Conservation (phyloP, 768 basidiomycete species). For the Neoboletus subvelutipes region DNA sequence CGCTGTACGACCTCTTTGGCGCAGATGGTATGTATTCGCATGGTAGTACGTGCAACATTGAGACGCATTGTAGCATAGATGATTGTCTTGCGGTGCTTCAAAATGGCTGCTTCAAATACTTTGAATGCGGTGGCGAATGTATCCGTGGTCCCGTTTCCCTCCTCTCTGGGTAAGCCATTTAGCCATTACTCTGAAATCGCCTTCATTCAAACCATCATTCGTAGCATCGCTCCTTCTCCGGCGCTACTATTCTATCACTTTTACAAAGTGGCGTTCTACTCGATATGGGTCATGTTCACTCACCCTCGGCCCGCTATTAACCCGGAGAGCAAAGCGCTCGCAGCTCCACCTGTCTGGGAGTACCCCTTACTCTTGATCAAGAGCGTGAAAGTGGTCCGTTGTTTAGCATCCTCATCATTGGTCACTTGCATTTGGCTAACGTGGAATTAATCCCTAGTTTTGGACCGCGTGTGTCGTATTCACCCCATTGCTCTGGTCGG, state of each 20-base stretch:
- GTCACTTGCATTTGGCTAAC: not conserved
- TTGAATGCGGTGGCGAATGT: conserved; percentile 89
- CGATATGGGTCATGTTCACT: conserved; percentile 87
- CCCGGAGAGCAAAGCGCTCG: conserved; percentile 24
- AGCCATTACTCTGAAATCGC: not conserved
- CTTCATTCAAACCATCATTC: not conserved
- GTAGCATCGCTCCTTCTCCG: conserved; percentile 79
- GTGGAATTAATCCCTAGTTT: conserved; percentile 51
- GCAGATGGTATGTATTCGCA: conserved; percentile 70
- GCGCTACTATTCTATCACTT: conserved; percentile 84
- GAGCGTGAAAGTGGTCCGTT: conserved; percentile 70
- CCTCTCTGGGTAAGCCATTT: conserved; percentile 72
- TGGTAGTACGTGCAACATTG: not conserved
- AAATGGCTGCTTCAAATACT: conserved; percentile 95
- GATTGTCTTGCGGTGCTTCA: conserved; percentile 62
- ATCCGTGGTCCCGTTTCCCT: conserved; percentile 86
- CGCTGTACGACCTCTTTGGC: conserved; percentile 91
- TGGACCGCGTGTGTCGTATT: conserved; percentile 92
- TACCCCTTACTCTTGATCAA: conserved; percentile 68
- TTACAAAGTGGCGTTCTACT: conserved; percentile 93
- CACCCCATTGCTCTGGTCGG: conserved; percentile 83
- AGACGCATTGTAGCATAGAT: conserved; percentile 40
- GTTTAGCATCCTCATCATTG: not conserved
- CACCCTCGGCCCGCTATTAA: conserved; percentile 39
- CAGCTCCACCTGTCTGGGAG: conserved; percentile 49